Base-by-base conservation (phyloP, 768 basidiomycete species). In the Tylopilus intermedius region DNA sequence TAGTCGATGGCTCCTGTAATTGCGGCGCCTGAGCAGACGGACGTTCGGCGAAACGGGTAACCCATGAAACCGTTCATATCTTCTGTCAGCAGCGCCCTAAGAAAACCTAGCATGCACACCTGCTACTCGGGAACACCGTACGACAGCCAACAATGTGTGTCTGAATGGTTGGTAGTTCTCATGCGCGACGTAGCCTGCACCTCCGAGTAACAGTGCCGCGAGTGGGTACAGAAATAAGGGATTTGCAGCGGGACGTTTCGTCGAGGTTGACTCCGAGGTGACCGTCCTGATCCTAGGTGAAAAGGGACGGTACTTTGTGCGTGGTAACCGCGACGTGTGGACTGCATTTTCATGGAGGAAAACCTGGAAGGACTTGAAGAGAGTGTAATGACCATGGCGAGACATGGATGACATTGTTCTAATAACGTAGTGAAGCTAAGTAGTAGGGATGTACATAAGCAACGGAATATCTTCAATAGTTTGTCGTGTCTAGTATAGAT, bases 81-180 rank as follows among this genome's bases (percentile, higher is more conserved):
- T 47, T 45, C 45, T 39, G 30, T 67, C 47, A 58, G 68, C 56
- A 18, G 49, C n/a, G 48, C 49, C 62, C 64, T 67, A 56, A 49
- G 50, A 42, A 43, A 15, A 45, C 67, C 57, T 47, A 47, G 65
- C 21, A 10, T 69, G 65, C 71, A 70, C 70, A 78, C 81, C 72
- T 48, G 86, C 92, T 49, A 96, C 79, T 47, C 90, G 79, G 3
- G 86, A 85, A 66, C 93, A 94, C 51, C 95, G 80, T 41, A 83
- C 72, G 22, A 79, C 72, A 10, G 94, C 93, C 47, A 95, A 75
- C 6, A 79, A 67, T 2, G 81, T 72, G 69, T 95, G 87, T 40
- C 91, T 78, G 62, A 91, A 83, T 1, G 91, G 83, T 50, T 87
- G 78, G 54, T 75, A 79, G 30, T 80, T 78, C 53, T 90, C 71